Base-by-base conservation (phyloP, 148 eudicot species). In the Suaeda aralocaspica region DNA sequence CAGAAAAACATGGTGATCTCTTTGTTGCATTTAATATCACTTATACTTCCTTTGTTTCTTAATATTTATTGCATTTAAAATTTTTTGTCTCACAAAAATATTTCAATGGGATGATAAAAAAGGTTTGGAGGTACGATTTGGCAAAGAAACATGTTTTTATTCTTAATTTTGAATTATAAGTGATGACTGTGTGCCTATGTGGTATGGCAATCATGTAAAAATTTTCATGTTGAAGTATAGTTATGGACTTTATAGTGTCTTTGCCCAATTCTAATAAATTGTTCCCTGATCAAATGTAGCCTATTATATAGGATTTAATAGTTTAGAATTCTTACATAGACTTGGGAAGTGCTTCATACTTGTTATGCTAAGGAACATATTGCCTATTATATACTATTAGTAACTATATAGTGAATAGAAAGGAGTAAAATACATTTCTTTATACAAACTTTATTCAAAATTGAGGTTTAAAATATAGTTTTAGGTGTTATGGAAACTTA, bases 1-100 rank as follows among this genome's bases (percentile, higher is more conserved):
- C 88, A 12, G 79, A 82, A 80, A 80, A 81, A 77, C 69, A 91
- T 80, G 99, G 99, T 87, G 39, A 75, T 72, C 65, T 28, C 22
- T 63, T 48, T 63, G 71, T 48, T 19, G 6, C 41, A 19, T 55
- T 48, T 25, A 28, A 7, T 26, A 45, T 70, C 34, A 46, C 51
- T 49, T 19, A 49, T 49, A 18, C 3, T n/a, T n/a, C n/a, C n/a
- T n/a, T n/a, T n/a, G n/a, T n/a, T n/a, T n/a, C n/a, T n/a, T n/a
- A n/a, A n/a, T n/a, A n/a, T n/a, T n/a, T n/a, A n/a, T n/a, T n/a
- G n/a, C n/a, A n/a, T n/a, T n/a, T n/a, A n/a, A n/a, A n/a, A n/a
- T n/a, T n/a, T n/a, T n/a, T n/a, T n/a, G n/a, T n/a, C n/a, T n/a
- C n/a, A n/a, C n/a, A n/a, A n/a, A n/a, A n/a, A n/a, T n/a, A n/a